Percentiles rank a stretch among this genome's conserved stretches.
Conservation (phyloP, 176 grass and related monocot species). For the Urochloa ruziziensis region DNA sequence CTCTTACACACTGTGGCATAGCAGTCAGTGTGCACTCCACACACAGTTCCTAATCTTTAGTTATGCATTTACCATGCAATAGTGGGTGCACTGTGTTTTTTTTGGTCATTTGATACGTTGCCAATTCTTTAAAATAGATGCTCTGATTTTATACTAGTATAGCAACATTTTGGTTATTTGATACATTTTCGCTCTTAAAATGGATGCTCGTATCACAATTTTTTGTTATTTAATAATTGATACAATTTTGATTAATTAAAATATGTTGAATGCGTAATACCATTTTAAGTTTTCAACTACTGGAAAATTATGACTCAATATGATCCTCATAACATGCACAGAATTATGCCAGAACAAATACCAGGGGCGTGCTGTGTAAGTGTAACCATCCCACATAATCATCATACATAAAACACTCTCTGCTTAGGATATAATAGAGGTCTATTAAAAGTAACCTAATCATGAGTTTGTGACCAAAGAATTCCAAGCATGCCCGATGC, state of each 20-base stretch:
- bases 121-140: not conserved
- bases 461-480: not conserved
- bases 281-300: not conserved
- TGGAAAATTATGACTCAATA: not conserved
- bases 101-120: slow-evolving; percentile 14
- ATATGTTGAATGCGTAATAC: not conserved
- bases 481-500: not conserved
- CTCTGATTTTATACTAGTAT: not conserved
- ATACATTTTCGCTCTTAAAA: not conserved
- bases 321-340: slow-evolving; percentile 18
- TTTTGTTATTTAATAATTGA: not conserved
- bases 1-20: slow-evolving; percentile 36
- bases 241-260: not conserved
- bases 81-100: slow-evolving; percentile 33
- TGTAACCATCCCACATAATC: not conserved
- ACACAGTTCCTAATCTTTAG: slow-evolving; percentile 31
- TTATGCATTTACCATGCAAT: slow-evolving; percentile 29
- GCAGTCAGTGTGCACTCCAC: slow-evolving; percentile 33
- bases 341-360: not conserved
- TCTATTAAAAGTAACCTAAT: not conserved
- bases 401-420: not conserved
- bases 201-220: not conserved
- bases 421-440: not conserved
- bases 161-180: not conserved
- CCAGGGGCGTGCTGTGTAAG: not conserved